phyloP scores from a whole-genome alignment of 1,139 yeast species.

The Geotrichum cucujoidarum region DNA sequence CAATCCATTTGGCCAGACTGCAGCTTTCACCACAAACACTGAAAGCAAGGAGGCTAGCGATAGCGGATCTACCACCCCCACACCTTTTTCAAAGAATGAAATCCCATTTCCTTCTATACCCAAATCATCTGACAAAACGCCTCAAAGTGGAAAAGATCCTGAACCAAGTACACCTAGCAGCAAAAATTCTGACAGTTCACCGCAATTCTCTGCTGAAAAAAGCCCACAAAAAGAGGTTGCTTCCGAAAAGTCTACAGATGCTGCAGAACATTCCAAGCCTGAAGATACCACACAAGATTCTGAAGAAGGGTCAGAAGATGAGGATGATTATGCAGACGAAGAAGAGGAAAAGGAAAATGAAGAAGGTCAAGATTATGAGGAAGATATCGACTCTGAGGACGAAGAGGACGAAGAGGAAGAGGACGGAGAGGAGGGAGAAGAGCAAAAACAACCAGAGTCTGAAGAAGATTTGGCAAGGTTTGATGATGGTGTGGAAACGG shows the following conservation, averaged over 20 bases:
- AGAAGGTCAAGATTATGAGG: neutral
- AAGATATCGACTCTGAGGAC: neutral
- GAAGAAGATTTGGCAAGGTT: slow-evolving; percentile 13
- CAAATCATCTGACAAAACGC: neutral
- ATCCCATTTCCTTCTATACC: slow-evolving; percentile 20
- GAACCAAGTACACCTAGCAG: too few species aligned
- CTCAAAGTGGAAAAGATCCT: too few species aligned
- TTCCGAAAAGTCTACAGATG: too few species aligned
- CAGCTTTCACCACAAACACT: neutral
- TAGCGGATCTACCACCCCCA: neutral
- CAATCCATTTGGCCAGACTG: neutral
- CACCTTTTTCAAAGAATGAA: neutral
- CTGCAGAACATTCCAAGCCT: too few species aligned
- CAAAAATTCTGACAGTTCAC: too few species aligned
- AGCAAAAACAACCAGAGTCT: slow-evolving; percentile 1
- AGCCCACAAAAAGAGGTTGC: too few species aligned
- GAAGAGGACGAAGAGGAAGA: neutral
- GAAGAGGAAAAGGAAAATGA: neutral
- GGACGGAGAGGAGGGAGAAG: neutral
- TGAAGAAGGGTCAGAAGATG: too few species aligned
- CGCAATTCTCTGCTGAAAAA: too few species aligned
- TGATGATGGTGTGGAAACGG: too few species aligned
- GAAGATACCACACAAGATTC: too few species aligned
- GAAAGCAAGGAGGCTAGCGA: neutral
- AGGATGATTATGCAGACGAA: neutral